Evolutionary conservation across 169 alveolate genomes (phyloP).

Genomic region (Cyclospora cayetanensis): DNA sequence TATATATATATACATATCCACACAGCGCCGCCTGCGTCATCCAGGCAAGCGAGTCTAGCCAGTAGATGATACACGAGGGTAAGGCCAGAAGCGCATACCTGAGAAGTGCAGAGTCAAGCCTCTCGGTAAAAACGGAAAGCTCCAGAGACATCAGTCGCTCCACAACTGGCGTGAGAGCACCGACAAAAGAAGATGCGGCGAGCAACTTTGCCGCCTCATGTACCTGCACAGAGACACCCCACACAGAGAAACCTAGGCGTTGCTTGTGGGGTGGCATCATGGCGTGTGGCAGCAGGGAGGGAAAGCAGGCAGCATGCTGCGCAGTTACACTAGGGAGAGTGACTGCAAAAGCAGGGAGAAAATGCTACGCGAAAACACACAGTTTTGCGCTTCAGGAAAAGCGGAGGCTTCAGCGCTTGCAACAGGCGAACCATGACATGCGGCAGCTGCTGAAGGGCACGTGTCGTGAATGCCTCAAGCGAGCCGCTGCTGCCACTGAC

Average conservation of each 20-base stretch:
- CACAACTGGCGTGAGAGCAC: neutral
- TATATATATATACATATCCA: too few relatives aligned
- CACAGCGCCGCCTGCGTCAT: too few relatives aligned
- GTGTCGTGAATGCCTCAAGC: neutral
- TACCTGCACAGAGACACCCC: neutral
- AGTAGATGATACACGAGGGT: too few relatives aligned
- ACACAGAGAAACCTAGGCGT: neutral
- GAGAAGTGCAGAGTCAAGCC: slow-evolving; percentile 7
- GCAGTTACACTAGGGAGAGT: too few relatives aligned
- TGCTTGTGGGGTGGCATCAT: too few relatives aligned
- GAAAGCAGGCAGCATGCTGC: too few relatives aligned
- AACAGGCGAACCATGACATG: slow-evolving; percentile 58
- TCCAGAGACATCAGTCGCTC: slow-evolving; percentile 41
- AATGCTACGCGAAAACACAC: too few relatives aligned
- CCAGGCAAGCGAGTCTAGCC: too few relatives aligned
- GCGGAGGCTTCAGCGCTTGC: slow-evolving; percentile 58
- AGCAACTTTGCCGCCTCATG: slow-evolving; percentile 67
- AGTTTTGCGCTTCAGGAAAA: slow-evolving; percentile 51
- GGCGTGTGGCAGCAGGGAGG: too few relatives aligned
- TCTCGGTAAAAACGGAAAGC: neutral
- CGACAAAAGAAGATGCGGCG: slow-evolving; percentile 39
- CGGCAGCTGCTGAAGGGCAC: slow-evolving; percentile 66
- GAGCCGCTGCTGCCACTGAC: slow-evolving; percentile 20
- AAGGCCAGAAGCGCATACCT: too few relatives aligned
- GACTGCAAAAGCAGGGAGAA: too few relatives aligned